A percentile compares a stretch with the other conserved stretches of the same genome.
These are phyloP conservation scores for Asparagopsis taxiformis DNA, from an alignment of 31 red algal species.

Conservation along the genomic window DNA sequence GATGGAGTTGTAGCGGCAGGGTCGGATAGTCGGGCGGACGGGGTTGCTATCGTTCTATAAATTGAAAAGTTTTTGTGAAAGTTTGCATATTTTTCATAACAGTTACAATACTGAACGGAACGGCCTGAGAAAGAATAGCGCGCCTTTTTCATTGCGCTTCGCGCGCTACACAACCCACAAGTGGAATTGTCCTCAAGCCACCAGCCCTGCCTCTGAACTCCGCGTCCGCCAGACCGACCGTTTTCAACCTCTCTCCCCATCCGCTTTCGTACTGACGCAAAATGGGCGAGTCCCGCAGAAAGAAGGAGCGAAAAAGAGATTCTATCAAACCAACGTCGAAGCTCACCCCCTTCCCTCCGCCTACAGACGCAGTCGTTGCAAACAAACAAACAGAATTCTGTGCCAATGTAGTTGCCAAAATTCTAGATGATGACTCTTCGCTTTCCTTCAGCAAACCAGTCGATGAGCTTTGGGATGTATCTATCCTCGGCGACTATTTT, in stretches of 20 bases:
- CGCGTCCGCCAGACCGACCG: not conserved
- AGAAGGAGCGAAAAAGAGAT: slow-evolving; percentile 27
- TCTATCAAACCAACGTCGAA: slow-evolving; percentile 32
- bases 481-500: slow-evolving; percentile 58
- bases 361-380: slow-evolving; percentile 29
- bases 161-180: not conserved
- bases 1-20: slow-evolving; percentile 33
- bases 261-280: not conserved
- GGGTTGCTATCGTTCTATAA: slow-evolving; percentile 11
- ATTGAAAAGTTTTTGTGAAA: not conserved
- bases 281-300: slow-evolving; percentile 29
- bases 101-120: not conserved
- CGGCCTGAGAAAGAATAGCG: not conserved
- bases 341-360: slow-evolving; percentile 19
- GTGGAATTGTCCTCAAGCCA: not conserved
- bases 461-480: slow-evolving; percentile 54
- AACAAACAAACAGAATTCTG: slow-evolving; percentile 21
- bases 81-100: not conserved
- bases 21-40: slow-evolving; percentile 63
- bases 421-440: slow-evolving; percentile 35
- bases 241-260: not conserved
- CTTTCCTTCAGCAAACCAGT: slow-evolving; percentile 38
- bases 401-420: slow-evolving; percentile 22
- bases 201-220: not conserved
- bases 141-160: not conserved